Base-by-base conservation (phyloP, 2,329 filamentous ascomycete genomes). In the Cladosporium sp. region DNA sequence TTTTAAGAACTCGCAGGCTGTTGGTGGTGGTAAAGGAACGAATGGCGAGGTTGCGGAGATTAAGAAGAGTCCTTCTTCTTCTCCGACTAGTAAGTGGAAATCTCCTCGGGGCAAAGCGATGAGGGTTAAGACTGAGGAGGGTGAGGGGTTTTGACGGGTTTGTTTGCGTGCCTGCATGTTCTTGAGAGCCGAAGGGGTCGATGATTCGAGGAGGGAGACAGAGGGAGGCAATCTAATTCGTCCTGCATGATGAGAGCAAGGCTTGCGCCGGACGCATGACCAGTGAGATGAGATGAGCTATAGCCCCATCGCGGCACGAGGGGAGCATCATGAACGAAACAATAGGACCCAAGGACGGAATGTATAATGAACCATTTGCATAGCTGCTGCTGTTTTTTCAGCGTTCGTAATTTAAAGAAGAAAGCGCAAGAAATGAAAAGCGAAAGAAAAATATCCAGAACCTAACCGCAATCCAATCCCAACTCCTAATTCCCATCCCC, bases 1-100 rank as follows among this genome's bases (percentile, higher is more conserved):
- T 1, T 58, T 55, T 36, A 43, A 52, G 20, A 46, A 41, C 5
- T 20, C 40, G 27, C 13, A 16, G 33, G 38, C 35, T 16, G 35
- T 33, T 13, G 18, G 25, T 40, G 41, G 38, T 41, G 25, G 43
- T 33, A 13, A 39, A 40, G 36, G 27, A 20, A 41, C 48, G 46
- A 41, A 7, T 15, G 38, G 46, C 36, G 43, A 42, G 48, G 7
- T 35, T 36, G 40, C 35, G 12, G 22, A 46, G 3, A 55, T 50
- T 30, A 29, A 41, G 38, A 50, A 55, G 38, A 25, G 29, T 29
- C 38, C 33, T 16, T 15, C 30, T 9, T 35, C 29, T 5, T 30
- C 42, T 30, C 22, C 35, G 25, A 16, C n/a, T n/a, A n/a, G 15
- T 38, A 11, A 16, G 16, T 38, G 15, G 1, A 19, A 39, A 33